Evolutionary conservation across 257 asterid genomes (phyloP), one percentile per base, ranked within the genome.

Genomic region (Schizonepeta tenuifolia): DNA sequence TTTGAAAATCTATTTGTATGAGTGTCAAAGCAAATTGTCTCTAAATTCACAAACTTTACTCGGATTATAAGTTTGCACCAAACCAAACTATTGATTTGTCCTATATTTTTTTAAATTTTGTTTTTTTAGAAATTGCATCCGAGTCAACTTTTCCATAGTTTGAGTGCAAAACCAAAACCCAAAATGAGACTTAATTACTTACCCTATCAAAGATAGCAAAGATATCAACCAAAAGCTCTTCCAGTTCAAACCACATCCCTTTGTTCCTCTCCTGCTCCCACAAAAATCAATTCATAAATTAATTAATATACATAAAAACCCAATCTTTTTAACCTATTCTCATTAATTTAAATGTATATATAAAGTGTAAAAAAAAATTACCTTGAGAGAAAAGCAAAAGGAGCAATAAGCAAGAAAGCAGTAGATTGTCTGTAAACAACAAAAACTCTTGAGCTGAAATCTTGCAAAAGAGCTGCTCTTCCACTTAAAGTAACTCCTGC

Each of bases 371-470:
- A 24, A 35, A 11, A 10, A 24, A 11, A 33, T 5, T 64, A 75
- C 83, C 80, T 79, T 58, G 80, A 57, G 60, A 72, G 67, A 61
- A 1, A 67, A 12, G 84, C 84, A 67, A 80, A 2, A 65, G 84
- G 84, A 18, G 81, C 84, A 61, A 80, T 60, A 14, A 80, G 78
- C 53, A 83, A 54, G 78, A 88, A 77, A 50, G 93, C 97, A 12
- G 81, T 26, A 33, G 61, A 68, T 69, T 90, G 97, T 24, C 91
- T 72, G 78, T 90, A 90, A 43, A 83, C 86, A 26, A 88, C 96
- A 77, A 85, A 90, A 17, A 86, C 89, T 51, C 86, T 78, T 11
- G 93, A 77, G 74, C 88, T 88, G 73, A 85, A 75, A 36, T 85
- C 91, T 75, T 88, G 47, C 59, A 76, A 47, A 49, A 90, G 80